Conservation (phyloP, 441 rosid species). For the Croton laevigatus region DNA sequence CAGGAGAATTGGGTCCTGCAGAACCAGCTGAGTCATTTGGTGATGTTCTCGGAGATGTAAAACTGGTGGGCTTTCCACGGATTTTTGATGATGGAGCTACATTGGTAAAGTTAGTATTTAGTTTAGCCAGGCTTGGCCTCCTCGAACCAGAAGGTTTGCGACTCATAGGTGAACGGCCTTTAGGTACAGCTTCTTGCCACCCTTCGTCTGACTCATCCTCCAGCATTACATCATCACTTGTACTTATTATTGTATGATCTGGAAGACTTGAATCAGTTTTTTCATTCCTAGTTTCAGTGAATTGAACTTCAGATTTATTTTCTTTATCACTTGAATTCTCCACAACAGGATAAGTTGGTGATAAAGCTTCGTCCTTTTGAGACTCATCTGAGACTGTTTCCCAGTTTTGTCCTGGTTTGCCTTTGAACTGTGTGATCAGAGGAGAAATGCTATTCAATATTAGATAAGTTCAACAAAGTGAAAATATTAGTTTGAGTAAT, state of each 20-base stretch:
- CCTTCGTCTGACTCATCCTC: conserved; percentile 49
- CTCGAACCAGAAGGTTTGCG: conserved; percentile 66
- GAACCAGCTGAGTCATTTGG: conserved; percentile 51
- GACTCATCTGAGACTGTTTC: conserved; percentile 51
- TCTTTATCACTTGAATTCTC: conserved; percentile 35
- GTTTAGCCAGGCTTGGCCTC: conserved; percentile 85
- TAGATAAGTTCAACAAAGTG: conserved; percentile 17
- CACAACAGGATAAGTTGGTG: conserved; percentile 38
- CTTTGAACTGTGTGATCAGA: conserved; percentile 57
- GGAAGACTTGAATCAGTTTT: conserved; percentile 47
- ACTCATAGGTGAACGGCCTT: conserved; percentile 65
- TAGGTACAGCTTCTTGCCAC: conserved; percentile 71
- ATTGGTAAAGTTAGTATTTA: conserved; percentile 85
- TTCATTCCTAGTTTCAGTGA: conserved; percentile 46
- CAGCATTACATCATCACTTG: conserved; percentile 22
- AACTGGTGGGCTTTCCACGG: conserved; percentile 62
- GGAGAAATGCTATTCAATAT: conserved; percentile 23
- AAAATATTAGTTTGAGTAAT: neutral
- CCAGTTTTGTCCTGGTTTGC: conserved; percentile 45
- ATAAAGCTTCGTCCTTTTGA: conserved; percentile 55
- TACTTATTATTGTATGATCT: conserved; percentile 33
- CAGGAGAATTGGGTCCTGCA: conserved; percentile 46
- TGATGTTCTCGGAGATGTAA: conserved; percentile 57
- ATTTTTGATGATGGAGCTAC: conserved; percentile 65
- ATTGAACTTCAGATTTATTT: conserved; percentile 52